Base-by-base conservation (phyloP, 768 basidiomycete genomes). In the Dendrothele bispora region DNA sequence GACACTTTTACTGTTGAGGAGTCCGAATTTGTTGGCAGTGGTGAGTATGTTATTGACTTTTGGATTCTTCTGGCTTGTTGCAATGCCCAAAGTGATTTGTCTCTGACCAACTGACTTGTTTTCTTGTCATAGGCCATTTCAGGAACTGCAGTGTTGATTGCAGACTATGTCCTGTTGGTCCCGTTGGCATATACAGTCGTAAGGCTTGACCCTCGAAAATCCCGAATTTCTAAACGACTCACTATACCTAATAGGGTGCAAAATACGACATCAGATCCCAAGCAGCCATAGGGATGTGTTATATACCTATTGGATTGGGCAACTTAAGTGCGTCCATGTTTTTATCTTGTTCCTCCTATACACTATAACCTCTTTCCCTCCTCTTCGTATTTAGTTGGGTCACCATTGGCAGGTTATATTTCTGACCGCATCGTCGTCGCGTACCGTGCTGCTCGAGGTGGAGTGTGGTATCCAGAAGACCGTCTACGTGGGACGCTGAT, bases 101-200 rank as follows among this genome's bases (percentile, higher is more conserved):
- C 41, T 6, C 3, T 43, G 5, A 15, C 41, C 21, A 18, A 24
- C 18, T 32, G 14, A 21, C 28, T 39, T 28, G 43, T 25, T 32
- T 49, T 6, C 49, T 29, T 2, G 36, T 34, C 20, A n/a, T 24
- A 69, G 71, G 58, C 61, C 2, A 28, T 73, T 18, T 60, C 69
- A 2, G 62, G 66, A 2, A 55, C 61, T 38, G 51, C 63, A 2
- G 56, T 61, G 0, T 48, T 73, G 17, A 47, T 65, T 2, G 65
- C 68, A 59, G 80, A 75, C 65, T 62, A 60, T 71, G 61, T 76
- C 17, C 48, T 87, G 2, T 58, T 86, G 40, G 60, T 84, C 11
- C 86, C 87, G 1, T 63, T 89, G 5, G 73, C 84, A 0, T 85
- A 80, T 51, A 88, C 85, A 0, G 71, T 88, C 24, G 86, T 87